Evolutionary conservation across 371 early-diverging fungal species (phyloP).

Genomic region (Mucor saturninus): DNA sequence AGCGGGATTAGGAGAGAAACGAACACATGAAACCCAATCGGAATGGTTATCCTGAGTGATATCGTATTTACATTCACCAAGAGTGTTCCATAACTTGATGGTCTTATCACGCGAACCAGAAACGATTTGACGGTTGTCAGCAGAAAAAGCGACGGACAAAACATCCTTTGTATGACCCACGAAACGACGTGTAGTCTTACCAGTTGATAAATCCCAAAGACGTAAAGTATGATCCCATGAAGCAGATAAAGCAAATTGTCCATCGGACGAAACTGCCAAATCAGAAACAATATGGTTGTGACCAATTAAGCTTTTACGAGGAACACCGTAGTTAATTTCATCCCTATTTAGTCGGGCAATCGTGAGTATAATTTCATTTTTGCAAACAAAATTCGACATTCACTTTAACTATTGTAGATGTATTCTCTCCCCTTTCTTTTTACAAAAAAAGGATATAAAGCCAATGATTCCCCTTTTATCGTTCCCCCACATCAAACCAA

Average conservation of each 20-base stretch:
- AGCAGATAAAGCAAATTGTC: slow-evolving; percentile 93
- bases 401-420: slow-evolving; percentile 22
- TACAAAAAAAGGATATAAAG: not conserved
- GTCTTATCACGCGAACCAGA: slow-evolving; percentile 95
- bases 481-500: not conserved
- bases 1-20: slow-evolving; percentile 95
- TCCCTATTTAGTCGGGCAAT: slow-evolving; percentile 57
- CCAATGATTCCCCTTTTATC: not conserved
- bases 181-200: slow-evolving; percentile 89
- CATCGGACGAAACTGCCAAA: slow-evolving; percentile 94
- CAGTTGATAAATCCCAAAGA: slow-evolving; percentile 93
- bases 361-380: slow-evolving; percentile 28
- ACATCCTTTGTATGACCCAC: slow-evolving; percentile 96
- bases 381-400: slow-evolving; percentile 8
- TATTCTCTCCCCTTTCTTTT: slow-evolving; percentile 3
- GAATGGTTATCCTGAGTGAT: slow-evolving; percentile 89
- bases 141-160: slow-evolving; percentile 95
- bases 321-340: slow-evolving; percentile 86
- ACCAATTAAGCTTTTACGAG: slow-evolving; percentile 84
- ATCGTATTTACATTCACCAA: slow-evolving; percentile 97
- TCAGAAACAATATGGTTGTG: slow-evolving; percentile 98
- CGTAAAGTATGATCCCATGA: slow-evolving; percentile 98
- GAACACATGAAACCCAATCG: slow-evolving; percentile 97
- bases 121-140: slow-evolving; percentile 97
- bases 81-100: slow-evolving; percentile 98